These are phyloP conservation scores for Pneumocystis sp. DNA, from an alignment of 1,139 yeast genomes.

Conservation along the genomic window DNA sequence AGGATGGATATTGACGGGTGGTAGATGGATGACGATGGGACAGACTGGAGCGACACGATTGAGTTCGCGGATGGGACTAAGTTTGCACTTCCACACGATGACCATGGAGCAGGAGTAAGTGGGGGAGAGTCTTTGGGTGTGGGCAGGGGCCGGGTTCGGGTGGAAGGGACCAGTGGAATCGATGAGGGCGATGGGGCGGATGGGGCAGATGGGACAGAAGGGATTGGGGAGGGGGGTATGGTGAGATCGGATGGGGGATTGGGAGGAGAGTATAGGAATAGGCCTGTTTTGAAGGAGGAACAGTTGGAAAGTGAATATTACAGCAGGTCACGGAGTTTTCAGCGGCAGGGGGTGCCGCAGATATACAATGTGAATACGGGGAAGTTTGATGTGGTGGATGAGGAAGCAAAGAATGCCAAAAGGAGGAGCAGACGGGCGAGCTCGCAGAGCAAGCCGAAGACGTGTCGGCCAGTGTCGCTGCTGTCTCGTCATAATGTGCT, in stretches of 20 bases:
- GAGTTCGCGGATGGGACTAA: constrained; percentile 20
- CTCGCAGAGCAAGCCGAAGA: not conserved
- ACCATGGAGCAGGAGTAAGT: not conserved
- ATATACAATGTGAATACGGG: constrained; percentile 10
- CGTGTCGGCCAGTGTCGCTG: not conserved
- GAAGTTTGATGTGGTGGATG: constrained; percentile 9
- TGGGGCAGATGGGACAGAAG: not conserved
- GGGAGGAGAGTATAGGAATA: not conserved
- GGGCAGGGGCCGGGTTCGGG: not conserved
- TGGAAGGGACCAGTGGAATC: too few relatives aligned
- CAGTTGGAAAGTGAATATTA: constrained; percentile 7
- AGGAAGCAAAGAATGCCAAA: not conserved
- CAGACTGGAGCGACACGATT: constrained; percentile 19
- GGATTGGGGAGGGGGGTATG: not conserved
- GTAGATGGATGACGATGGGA: constrained; percentile 26
- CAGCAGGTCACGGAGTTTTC: constrained; percentile 9
- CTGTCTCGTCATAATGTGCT: not conserved
- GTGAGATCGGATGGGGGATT: not conserved
- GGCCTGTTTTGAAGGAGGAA: not conserved
- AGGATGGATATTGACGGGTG: not conserved
- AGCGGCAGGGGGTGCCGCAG: constrained; percentile 1
- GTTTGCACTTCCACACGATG: constrained; percentile 15
- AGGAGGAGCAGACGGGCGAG: not conserved
- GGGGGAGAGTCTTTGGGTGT: not conserved
- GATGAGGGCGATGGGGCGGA: too few relatives aligned